Evolutionary conservation across 2,329 filamentous ascomycete genomes (phyloP).

Genomic region (Fusarium buharicum): DNA sequence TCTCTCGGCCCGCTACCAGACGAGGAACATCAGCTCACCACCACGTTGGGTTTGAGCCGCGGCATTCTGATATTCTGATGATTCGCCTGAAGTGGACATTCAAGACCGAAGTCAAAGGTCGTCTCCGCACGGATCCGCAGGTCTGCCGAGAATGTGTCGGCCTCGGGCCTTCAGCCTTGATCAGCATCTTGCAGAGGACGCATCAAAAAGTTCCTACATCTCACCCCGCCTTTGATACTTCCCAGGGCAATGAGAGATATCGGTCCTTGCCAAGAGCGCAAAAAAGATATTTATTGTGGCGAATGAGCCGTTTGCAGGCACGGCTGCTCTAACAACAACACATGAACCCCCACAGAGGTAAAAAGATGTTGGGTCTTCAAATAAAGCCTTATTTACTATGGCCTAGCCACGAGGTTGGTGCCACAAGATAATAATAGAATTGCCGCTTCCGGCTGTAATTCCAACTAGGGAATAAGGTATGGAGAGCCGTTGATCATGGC

Average conservation of each 20-base stretch:
- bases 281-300: slow-evolving; percentile 1
- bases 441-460: slow-evolving; percentile 9
- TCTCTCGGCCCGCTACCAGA: background rate
- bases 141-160: slow-evolving; percentile 23
- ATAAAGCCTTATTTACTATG: slow-evolving; percentile 24
- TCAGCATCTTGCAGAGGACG: slow-evolving; percentile 34
- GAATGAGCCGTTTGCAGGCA: slow-evolving; percentile 1
- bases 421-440: slow-evolving; percentile 40
- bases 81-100: slow-evolving; percentile 34
- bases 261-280: slow-evolving; percentile 3
- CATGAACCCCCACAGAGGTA: slow-evolving; percentile 31
- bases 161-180: slow-evolving; percentile 31
- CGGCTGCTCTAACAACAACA: background rate
- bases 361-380: slow-evolving; percentile 12
- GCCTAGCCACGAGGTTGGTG: slow-evolving; percentile 21
- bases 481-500: slow-evolving; percentile 6
- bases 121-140: slow-evolving; percentile 37
- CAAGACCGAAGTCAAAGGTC: too few relatives aligned
- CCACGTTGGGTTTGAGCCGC: slow-evolving; percentile 27
- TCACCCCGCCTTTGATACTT: slow-evolving; percentile 13
- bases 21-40: slow-evolving; percentile 12
- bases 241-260: background rate
- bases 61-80: slow-evolving; percentile 17
- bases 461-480: slow-evolving; percentile 7
- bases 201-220: slow-evolving; percentile 30